A percentile compares a stretch with the other conserved stretches of the same genome.
phyloP scores from a whole-genome alignment of 495 filamentous ascomycete species.

The Talaromyces wortmannii region DNA sequence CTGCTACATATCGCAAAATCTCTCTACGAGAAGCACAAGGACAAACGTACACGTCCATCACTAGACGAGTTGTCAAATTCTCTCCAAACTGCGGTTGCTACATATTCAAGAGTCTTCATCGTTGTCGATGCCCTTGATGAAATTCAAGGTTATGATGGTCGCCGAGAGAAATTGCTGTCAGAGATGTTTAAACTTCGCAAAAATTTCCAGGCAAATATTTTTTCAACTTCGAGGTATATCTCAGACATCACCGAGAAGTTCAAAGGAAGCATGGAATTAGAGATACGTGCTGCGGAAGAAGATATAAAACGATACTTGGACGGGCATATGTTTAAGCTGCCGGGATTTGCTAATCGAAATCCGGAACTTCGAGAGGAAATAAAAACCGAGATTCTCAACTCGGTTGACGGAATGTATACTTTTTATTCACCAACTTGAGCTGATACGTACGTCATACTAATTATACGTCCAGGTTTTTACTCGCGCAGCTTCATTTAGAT shows the following conservation, averaged over 20 bases:
- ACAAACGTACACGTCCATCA: neutral
- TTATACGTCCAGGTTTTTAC: slow-evolving; percentile 7
- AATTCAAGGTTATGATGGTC: slow-evolving; percentile 4
- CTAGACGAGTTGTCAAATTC: slow-evolving; percentile 7
- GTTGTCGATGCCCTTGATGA: slow-evolving; percentile 32
- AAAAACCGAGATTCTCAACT: slow-evolving; percentile 14
- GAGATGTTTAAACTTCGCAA: slow-evolving; percentile 7
- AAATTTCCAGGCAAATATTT: neutral
- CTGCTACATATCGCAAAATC: neutral
- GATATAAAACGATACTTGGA: slow-evolving; percentile 24
- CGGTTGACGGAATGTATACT: slow-evolving; percentile 35
- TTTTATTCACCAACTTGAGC: slow-evolving; percentile 4
- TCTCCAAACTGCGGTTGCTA: neutral
- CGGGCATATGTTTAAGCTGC: slow-evolving; percentile 11
- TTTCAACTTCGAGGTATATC: slow-evolving; percentile 14
- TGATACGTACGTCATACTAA: slow-evolving; percentile 20
- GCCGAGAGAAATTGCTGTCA: slow-evolving; percentile 6
- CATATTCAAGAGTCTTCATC: slow-evolving; percentile 14
- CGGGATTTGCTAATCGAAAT: slow-evolving; percentile 8
- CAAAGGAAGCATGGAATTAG: slow-evolving; percentile 3
- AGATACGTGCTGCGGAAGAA: slow-evolving; percentile 18
- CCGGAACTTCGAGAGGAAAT: slow-evolving; percentile 21
- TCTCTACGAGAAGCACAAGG: neutral
- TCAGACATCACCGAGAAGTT: slow-evolving; percentile 3
- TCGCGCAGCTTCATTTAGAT: slow-evolving; percentile 8